phyloP scores from a whole-genome alignment of 192 early-diverging fungal genomes.

The Mortierella antarctica region DNA sequence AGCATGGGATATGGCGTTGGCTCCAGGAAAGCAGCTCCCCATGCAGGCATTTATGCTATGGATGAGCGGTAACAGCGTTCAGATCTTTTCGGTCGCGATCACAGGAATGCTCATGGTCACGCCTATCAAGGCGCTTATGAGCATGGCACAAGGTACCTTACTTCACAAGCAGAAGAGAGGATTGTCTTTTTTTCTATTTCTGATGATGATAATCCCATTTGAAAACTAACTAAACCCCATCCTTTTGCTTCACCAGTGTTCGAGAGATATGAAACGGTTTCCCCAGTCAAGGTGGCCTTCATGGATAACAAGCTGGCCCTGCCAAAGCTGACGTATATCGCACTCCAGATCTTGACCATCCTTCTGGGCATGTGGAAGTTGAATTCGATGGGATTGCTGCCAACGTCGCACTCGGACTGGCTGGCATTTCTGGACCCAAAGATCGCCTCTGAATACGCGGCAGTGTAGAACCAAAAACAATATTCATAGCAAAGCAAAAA shows the following conservation, averaged over 20 bases:
- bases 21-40: constrained; percentile 90
- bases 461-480: background rate
- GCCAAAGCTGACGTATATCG: constrained; percentile 87
- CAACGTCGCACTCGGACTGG: constrained; percentile 95
- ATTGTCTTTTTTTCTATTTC: background rate
- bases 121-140: constrained; percentile 80
- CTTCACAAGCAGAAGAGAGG: background rate
- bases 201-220: background rate
- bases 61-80: constrained; percentile 97
- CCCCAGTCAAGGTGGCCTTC: constrained; percentile 58
- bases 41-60: constrained; percentile 99
- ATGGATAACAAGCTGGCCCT: constrained; percentile 64
- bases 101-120: constrained; percentile 96
- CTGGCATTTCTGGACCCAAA: constrained; percentile 89
- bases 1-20: constrained; percentile 96
- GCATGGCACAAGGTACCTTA: constrained; percentile 71
- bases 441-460: constrained; percentile 47
- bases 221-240: too few relatives aligned
- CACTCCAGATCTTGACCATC: constrained; percentile 83
- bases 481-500: too few relatives aligned
- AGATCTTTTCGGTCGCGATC: constrained; percentile 96
- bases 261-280: constrained; percentile 76
- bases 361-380: constrained; percentile 92
- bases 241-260: constrained; percentile 55
- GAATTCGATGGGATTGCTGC: constrained; percentile 94